phyloP scores from a whole-genome alignment of 768 basidiomycete genomes.

The Hygrophorus russula region DNA sequence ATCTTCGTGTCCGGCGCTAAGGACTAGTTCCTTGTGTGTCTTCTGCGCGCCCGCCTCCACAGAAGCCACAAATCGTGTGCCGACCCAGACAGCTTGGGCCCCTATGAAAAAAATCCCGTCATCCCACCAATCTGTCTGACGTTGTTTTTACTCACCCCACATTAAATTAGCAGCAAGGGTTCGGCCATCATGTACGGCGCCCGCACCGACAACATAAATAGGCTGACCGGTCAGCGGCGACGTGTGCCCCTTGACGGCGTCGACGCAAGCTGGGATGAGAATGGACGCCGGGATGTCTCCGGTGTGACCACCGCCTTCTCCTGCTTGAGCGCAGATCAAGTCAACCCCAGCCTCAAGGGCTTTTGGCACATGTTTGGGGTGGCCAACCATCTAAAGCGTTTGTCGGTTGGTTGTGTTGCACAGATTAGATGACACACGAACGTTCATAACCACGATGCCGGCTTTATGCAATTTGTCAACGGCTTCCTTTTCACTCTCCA shows the following conservation, averaged over 20 bases:
- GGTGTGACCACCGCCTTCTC: constrained; percentile 86
- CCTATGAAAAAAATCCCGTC: too few species aligned
- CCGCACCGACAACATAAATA: constrained; percentile 83
- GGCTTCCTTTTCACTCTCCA: constrained; percentile 22
- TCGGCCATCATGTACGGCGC: constrained; percentile 85
- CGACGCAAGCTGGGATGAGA: constrained; percentile 86
- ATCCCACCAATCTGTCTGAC: too few species aligned
- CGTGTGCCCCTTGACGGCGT: constrained; percentile 63
- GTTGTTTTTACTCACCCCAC: constrained; percentile 41
- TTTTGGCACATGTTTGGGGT: constrained; percentile 79
- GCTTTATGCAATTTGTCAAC: constrained; percentile 78
- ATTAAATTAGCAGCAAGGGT: constrained; percentile 78
- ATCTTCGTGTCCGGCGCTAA: constrained; percentile 68
- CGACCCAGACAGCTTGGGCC: constrained; percentile 72
- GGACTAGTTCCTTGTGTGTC: constrained; percentile 70
- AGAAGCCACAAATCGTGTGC: constrained; percentile 79
- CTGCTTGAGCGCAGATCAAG: constrained; percentile 89
- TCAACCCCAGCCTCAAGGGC: constrained; percentile 81
- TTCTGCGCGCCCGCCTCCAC: constrained; percentile 75
- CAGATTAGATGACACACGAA: constrained; percentile 1
- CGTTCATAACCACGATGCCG: constrained; percentile 81
- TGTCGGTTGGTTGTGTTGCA: neutral
- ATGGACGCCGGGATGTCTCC: constrained; percentile 77
- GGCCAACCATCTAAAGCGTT: constrained; percentile 62
- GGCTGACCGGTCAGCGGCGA: constrained; percentile 77